Evolutionary conservation across 768 basidiomycete genomes (phyloP).

Genomic region (Amyloporia xantha): DNA sequence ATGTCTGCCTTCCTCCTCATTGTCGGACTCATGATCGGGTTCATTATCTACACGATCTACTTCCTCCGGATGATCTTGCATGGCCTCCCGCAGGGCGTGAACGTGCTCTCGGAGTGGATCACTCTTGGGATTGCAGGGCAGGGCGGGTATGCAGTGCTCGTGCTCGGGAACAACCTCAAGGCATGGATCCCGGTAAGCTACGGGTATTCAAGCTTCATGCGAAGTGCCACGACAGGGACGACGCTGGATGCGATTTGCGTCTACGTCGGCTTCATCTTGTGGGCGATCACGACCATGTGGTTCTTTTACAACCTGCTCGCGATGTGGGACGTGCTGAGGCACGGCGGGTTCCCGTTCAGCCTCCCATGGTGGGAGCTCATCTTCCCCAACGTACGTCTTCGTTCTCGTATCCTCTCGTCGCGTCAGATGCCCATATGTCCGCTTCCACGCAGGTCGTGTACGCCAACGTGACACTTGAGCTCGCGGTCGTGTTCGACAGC

Average conservation of each 20-base stretch:
- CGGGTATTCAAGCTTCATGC: constrained; percentile 31
- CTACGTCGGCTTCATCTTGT: constrained; percentile 45
- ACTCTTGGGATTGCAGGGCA: constrained; percentile 72
- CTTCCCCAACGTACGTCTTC: constrained; percentile 55
- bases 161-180: constrained; percentile 47
- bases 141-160: constrained; percentile 48
- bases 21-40: constrained; percentile 49
- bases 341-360: constrained; percentile 41
- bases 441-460: constrained; percentile 45
- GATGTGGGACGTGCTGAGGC: constrained; percentile 36
- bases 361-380: constrained; percentile 62
- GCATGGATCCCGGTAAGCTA: constrained; percentile 29
- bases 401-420: neutral
- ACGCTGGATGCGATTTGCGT: constrained; percentile 41
- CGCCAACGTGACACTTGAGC: constrained; percentile 52
- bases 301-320: constrained; percentile 49
- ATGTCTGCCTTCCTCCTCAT: constrained; percentile 49
- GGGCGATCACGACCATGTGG: constrained; percentile 63
- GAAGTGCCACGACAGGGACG: constrained; percentile 27
- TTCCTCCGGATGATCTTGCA: constrained; percentile 50
- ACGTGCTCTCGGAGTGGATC: constrained; percentile 58
- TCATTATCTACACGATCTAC: constrained; percentile 65
- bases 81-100: constrained; percentile 42
- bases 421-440: neutral
- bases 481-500: constrained; percentile 45